These are phyloP conservation scores for Colletotrichum lentis DNA, from an alignment of 2,329 filamentous ascomycete genomes.

Conservation along the genomic window DNA sequence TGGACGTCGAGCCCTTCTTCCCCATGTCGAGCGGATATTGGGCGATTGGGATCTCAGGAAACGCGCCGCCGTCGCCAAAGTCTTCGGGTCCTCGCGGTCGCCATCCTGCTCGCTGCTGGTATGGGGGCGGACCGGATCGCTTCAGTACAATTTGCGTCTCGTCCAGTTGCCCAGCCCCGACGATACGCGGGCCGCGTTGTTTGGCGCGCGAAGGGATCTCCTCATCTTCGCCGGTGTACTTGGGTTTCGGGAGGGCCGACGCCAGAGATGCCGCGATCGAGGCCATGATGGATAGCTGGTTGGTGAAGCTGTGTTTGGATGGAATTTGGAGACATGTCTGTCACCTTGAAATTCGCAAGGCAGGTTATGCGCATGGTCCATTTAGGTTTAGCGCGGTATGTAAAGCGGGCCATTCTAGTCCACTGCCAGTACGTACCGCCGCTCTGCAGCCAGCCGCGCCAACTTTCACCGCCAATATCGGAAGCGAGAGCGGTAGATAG, in stretches of 20 bases:
- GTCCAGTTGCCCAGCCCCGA: slow-evolving; percentile 81
- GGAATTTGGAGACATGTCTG: slow-evolving; percentile 34
- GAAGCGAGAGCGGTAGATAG: no score
- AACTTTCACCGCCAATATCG: neutral
- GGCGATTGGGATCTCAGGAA: slow-evolving; percentile 90
- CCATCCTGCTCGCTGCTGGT: slow-evolving; percentile 89
- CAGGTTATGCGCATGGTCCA: slow-evolving; percentile 31
- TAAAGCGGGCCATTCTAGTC: neutral
- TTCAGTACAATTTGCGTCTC: slow-evolving; percentile 85
- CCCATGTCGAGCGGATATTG: slow-evolving; percentile 98
- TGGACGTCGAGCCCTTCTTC: slow-evolving; percentile 74
- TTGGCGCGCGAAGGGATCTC: slow-evolving; percentile 75
- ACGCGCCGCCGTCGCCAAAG: slow-evolving; percentile 95
- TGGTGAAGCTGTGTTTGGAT: slow-evolving; percentile 28
- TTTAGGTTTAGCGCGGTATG: slow-evolving; percentile 14
- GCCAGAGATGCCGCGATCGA: slow-evolving; percentile 77
- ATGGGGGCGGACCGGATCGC: slow-evolving; percentile 84
- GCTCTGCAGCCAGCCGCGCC: neutral
- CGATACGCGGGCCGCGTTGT: slow-evolving; percentile 81
- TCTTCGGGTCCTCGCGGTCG: slow-evolving; percentile 87
- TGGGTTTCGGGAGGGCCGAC: slow-evolving; percentile 84
- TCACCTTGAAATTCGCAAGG: slow-evolving; percentile 37
- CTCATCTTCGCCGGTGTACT: slow-evolving; percentile 90
- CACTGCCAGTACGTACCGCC: slow-evolving; percentile 11
- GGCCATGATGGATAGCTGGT: slow-evolving; percentile 60